A percentile compares a stretch with the other conserved stretches of the same genome.
Evolutionary conservation across 805 yeast species (phyloP).

Genomic region (Pichia cabralensis): DNA sequence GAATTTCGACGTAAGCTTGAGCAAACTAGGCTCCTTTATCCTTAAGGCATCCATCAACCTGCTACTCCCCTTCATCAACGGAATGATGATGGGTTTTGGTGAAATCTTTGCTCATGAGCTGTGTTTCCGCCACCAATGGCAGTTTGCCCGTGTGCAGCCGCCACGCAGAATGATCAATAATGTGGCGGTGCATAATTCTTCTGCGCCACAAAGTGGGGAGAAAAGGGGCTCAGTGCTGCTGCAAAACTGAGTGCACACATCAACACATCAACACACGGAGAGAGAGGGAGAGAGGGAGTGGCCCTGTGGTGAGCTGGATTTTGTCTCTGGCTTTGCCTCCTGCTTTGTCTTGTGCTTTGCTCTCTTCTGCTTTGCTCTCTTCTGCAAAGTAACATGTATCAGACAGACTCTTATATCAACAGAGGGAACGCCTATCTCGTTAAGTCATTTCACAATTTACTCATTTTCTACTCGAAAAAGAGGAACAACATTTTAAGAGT

Average conservation of each 20-base stretch:
- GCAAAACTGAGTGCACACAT: too few species aligned
- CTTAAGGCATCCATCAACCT: slow-evolving; percentile 78
- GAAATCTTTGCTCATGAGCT: slow-evolving; percentile 90
- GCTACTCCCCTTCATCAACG: slow-evolving; percentile 80
- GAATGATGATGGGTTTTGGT: slow-evolving; percentile 93
- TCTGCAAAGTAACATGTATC: too few species aligned
- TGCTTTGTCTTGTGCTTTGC: too few species aligned
- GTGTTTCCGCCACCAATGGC: slow-evolving; percentile 71
- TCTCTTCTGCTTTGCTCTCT: too few species aligned
- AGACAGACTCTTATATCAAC: not conserved
- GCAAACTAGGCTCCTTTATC: too few species aligned
- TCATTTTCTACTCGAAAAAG: slow-evolving; percentile 14
- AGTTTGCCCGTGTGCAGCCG: slow-evolving; percentile 50
- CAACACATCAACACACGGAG: too few species aligned
- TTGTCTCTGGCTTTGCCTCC: too few species aligned
- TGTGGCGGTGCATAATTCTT: too few species aligned
- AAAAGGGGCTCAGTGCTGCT: too few species aligned
- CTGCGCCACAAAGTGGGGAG: too few species aligned
- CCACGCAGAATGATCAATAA: not conserved
- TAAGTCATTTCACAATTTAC: slow-evolving; percentile 5
- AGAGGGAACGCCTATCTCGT: slow-evolving; percentile 9
- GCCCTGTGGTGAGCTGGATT: too few species aligned
- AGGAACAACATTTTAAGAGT: slow-evolving; percentile 16
- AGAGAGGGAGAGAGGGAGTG: not conserved
- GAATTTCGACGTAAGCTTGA: too few species aligned